A percentile compares a stretch with the other conserved stretches of the same genome.
Conservation (phyloP, 2,329 filamentous ascomycete genomes). For the Sporothrix globosa region DNA sequence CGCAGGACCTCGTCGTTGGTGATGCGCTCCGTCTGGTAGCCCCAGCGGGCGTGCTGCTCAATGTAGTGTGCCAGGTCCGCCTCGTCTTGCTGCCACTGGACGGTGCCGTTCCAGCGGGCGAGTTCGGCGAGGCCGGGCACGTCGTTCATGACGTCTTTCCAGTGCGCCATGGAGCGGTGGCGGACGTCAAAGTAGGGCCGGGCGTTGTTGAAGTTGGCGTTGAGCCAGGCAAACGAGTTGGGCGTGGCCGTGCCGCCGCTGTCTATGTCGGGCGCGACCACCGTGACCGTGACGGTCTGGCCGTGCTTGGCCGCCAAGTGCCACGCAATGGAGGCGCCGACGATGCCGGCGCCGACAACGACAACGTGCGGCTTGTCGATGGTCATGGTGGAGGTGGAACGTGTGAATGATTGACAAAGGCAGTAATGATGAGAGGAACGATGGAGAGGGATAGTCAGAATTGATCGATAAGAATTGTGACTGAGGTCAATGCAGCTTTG, state of each 20-base stretch:
- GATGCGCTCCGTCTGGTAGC: slow-evolving; percentile 39
- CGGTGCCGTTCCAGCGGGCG: slow-evolving; percentile 40
- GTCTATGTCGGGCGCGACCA: slow-evolving; percentile 40
- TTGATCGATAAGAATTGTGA: background rate
- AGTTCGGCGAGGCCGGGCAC: slow-evolving; percentile 38
- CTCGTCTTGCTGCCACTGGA: slow-evolving; percentile 38
- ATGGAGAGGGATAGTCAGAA: background rate
- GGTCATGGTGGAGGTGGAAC: background rate
- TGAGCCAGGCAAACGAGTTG: slow-evolving; percentile 44
- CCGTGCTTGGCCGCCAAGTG: slow-evolving; percentile 38
- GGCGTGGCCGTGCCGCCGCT: slow-evolving; percentile 43
- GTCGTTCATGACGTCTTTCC: slow-evolving; percentile 37
- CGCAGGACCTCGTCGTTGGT: slow-evolving; percentile 34
- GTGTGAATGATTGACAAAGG: background rate
- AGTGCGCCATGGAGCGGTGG: slow-evolving; percentile 40
- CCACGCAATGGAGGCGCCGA: slow-evolving; percentile 43
- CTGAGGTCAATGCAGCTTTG: background rate
- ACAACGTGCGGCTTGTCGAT: slow-evolving; percentile 25
- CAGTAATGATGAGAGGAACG: background rate
- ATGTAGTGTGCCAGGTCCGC: slow-evolving; percentile 38
- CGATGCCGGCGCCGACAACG: slow-evolving; percentile 37
- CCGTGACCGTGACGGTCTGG: slow-evolving; percentile 37
- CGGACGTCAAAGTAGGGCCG: slow-evolving; percentile 42
- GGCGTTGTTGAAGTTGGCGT: slow-evolving; percentile 40
- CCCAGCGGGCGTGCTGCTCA: slow-evolving; percentile 39